Evolutionary conservation across 441 rosid species (phyloP), one percentile per base, ranked within the genome.

Genomic region (Adansonia gregorii): DNA sequence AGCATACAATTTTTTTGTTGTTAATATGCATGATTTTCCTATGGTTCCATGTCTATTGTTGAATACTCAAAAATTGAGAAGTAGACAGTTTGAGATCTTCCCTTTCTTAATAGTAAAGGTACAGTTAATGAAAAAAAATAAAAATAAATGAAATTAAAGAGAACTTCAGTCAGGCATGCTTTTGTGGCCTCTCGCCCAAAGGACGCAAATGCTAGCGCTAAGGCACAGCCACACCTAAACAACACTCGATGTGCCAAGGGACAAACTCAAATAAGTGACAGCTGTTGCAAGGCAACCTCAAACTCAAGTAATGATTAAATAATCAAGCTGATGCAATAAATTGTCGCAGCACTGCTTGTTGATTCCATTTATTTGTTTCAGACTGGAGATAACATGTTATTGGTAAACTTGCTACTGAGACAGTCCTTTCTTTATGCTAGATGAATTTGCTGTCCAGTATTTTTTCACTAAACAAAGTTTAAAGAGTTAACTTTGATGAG

Each of bases 321-420:
- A 22, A 70, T 27, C 8, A 27, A 49, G 35, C 9, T 45, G 55
- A 19, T 10, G 9, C 54, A 19, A 67, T 20, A 24, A 24, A 49
- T 8, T 49, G 6, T 69, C 3, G 5, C 71, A 68, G 20, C 20
- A 48, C 56, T 12, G 19, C 56, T 0, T 17, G 20, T 22, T 14
- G 19, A 69, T 49, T 67, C 51, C 14, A 67, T 3, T 49, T 17
- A 19, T 67, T 19, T 48, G 31, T 17, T 19, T 17, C 9, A 67
- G n/a, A 43, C 54, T 3, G 52, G 71, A 19, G 19, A 19, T 45
- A 67, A 67, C 31, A 69, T 49, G 73, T 14, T 69, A 49, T 49
- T 15, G 20, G 45, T 15, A 24, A 49, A 49, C 59, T 49, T 8
- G 20, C 58, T 24, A 49, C 73, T 49, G 19, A 69, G 56, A 24